Base-by-base conservation (phyloP, 805 yeast genomes). In the Kodamaea sagamina region DNA sequence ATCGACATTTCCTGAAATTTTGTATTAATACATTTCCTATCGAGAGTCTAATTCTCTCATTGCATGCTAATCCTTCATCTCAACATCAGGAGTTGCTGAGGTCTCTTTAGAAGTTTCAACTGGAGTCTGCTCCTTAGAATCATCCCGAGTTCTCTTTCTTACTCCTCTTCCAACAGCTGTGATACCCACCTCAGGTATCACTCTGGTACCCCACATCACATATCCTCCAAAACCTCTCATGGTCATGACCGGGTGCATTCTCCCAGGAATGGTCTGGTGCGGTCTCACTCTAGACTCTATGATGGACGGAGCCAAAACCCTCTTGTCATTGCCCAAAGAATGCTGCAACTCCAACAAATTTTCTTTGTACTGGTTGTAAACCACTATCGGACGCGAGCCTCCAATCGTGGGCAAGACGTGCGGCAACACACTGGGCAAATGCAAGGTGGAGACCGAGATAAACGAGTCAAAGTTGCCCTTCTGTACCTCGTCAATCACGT, bases 231-330 rank as follows among this genome's bases (percentile, higher is more conserved):
- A 90, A 5, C 96, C 89, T 55, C 88, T 77, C 75, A 84, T 82
- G 0, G 97, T 87, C 99, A 93, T 93, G 47, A 83, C 59, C 0
- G 99, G 99, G 62, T 93, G 99, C 56, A 92, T 71, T 59, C 95
- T 82, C 6, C 98, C 99, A 13, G 95, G 88, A 21, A 92, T 80
- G 3, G 97, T 89, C 68, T 93, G 99, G 61, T 85, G 90, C 39
- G 82, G 83, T 50, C 97, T 78, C 9, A 86, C 93, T 48, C 87
- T 74, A 1, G 95, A 79, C 62, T 90, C 97, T 48, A 78, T 74
- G 16, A 92, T 79, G 11, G 88, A 79, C 4, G 97, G 95, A 0
- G 93, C 92, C 52, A 93, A 69, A 7, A 87, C 78, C 36, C 89
- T 74, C 47, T 79, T 73, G 55, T 90, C 95, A 21, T 68, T 67